These are phyloP conservation scores for barley (Hordeum vulgare) DNA, from an alignment of 176 grass and related monocot species.

Conservation along the genomic window DNA sequence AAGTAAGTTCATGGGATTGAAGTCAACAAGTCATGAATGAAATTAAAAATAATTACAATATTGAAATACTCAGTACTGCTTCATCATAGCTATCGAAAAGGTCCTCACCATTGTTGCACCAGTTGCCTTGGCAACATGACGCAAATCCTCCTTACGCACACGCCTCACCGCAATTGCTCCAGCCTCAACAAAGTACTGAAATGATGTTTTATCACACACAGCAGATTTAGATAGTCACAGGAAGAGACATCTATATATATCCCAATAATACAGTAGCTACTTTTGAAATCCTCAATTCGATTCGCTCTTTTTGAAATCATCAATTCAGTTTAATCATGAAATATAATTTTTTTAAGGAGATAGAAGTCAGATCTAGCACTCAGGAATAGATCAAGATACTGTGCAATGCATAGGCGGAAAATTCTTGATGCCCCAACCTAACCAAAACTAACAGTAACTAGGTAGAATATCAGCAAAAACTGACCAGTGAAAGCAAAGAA, in stretches of 20 bases:
- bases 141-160: constrained; percentile 85
- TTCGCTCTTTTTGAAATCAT: too few species aligned
- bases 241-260: neutral
- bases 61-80: neutral
- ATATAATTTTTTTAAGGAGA: neutral
- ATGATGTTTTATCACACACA: constrained; percentile 5
- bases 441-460: neutral
- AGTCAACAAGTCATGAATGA: neutral
- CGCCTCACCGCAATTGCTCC: constrained; percentile 86
- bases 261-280: neutral
- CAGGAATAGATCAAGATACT: too few species aligned
- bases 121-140: constrained; percentile 91
- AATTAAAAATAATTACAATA: neutral
- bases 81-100: neutral
- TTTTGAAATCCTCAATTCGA: neutral
- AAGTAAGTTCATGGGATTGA: neutral
- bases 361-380: neutral
- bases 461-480: neutral
- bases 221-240: neutral
- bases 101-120: constrained; percentile 71
- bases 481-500: neutral
- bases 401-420: too few species aligned
- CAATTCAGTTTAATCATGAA: neutral
- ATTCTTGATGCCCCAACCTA: neutral
- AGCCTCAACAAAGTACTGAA: constrained; percentile 90